These are phyloP conservation scores for Phragmites australis DNA, from an alignment of 176 grass and related monocot genomes.

Conservation along the genomic window DNA sequence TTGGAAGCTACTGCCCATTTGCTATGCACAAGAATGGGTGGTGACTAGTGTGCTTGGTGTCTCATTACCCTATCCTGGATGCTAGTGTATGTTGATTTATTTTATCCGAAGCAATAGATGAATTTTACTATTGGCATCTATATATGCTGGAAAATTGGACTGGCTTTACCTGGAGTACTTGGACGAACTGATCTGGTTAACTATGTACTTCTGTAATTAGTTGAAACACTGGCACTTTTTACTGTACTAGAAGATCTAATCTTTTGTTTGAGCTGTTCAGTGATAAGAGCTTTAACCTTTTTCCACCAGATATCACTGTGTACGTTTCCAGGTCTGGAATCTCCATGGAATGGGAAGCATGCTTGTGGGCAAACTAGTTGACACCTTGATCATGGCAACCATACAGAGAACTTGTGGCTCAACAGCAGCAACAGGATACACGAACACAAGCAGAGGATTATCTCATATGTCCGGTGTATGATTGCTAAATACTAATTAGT, in stretches of 20 bases:
- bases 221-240: background rate
- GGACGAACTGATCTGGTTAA: background rate
- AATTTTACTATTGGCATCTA: background rate
- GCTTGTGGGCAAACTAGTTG: background rate
- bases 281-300: background rate
- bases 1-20: conserved; percentile 20
- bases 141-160: background rate
- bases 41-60: conserved; percentile 24
- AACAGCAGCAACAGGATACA: background rate
- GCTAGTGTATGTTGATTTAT: background rate
- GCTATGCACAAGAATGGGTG: conserved; percentile 42
- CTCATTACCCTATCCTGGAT: background rate
- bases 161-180: background rate
- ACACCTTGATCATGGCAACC: conserved; percentile 4
- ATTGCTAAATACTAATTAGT: background rate
- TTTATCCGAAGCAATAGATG: conserved; percentile 13
- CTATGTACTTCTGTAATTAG: background rate
- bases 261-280: background rate
- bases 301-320: background rate
- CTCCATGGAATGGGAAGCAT: background rate
- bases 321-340: background rate
- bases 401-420: background rate
- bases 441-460: background rate
- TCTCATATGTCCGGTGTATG: background rate
- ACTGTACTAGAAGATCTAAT: background rate